A percentile compares a stretch with the other conserved stretches of the same genome.
Evolutionary conservation across 2,329 filamentous ascomycete genomes (phyloP).

Genomic region (Aspergillus nomiae): DNA sequence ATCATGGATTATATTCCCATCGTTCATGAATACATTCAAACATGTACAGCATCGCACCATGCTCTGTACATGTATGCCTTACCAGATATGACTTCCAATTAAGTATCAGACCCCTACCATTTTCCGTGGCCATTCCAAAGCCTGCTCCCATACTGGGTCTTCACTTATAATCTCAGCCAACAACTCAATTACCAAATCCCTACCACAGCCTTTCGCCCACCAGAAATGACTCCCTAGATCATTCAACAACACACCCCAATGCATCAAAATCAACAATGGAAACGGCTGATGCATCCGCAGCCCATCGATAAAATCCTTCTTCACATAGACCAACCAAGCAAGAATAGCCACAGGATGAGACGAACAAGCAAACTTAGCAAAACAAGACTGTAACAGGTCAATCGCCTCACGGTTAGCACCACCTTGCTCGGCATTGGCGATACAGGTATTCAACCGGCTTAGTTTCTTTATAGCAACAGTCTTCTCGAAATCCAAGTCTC

Average conservation of each 20-base stretch:
- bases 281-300: neutral
- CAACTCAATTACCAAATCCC: neutral
- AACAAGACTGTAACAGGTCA: slow-evolving; percentile 27
- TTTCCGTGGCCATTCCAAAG: neutral
- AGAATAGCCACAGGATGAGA: neutral
- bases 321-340: neutral
- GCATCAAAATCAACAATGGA: neutral
- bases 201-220: neutral
- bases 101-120: neutral
- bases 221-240: neutral
- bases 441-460: slow-evolving; percentile 14
- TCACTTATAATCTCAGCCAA: neutral
- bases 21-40: neutral
- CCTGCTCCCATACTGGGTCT: neutral
- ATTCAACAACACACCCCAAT: neutral
- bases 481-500: slow-evolving; percentile 21
- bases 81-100: no score
- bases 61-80: neutral
- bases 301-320: neutral
- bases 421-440: neutral
- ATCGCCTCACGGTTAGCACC: slow-evolving; percentile 8
- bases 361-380: slow-evolving; percentile 23
- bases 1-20: neutral
- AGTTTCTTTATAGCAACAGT: slow-evolving; percentile 23
- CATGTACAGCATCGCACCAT: neutral